phyloP scores from a whole-genome alignment of 495 filamentous ascomycete genomes.

The Aspergillus hancockii region DNA sequence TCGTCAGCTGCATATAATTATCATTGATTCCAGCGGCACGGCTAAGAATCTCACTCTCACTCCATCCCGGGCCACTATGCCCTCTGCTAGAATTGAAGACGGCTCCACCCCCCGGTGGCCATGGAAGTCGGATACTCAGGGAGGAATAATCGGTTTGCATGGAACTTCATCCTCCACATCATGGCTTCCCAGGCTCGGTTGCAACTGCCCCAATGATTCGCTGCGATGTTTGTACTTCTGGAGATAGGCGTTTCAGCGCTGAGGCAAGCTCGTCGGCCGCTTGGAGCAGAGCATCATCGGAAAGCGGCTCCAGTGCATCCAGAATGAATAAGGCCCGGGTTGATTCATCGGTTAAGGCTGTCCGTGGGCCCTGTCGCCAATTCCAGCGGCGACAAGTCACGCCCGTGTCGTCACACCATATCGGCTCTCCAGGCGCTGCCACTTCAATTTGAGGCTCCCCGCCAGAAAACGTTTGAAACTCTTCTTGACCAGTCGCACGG shows the following conservation, averaged over 20 bases:
- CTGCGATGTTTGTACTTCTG: background rate
- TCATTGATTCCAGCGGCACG: no score
- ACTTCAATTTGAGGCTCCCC: constrained; percentile 24
- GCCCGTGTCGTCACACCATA: constrained; percentile 35
- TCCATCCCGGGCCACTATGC: no score
- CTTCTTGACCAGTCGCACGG: constrained; percentile 30
- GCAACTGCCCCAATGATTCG: background rate
- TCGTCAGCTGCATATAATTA: no score
- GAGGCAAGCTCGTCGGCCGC: background rate
- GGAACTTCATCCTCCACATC: no score
- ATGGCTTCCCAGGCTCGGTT: no score
- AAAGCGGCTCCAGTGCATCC: constrained; percentile 19
- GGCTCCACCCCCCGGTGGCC: no score
- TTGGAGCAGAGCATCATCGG: background rate
- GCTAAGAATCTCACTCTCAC: no score
- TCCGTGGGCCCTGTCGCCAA: constrained; percentile 33
- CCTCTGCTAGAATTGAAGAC: no score
- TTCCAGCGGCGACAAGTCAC: constrained; percentile 37
- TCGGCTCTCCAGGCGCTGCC: constrained; percentile 26
- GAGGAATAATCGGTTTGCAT: no score
- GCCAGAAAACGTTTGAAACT: constrained; percentile 25
- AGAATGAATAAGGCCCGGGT: constrained; percentile 31
- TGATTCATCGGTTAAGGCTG: constrained; percentile 29
- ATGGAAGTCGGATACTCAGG: no score
- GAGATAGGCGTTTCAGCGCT: background rate